Evolutionary conservation across 1,139 yeast species (phyloP), one percentile per base, ranked within the genome.

Genomic region (Suhomyces yuchorum): DNA sequence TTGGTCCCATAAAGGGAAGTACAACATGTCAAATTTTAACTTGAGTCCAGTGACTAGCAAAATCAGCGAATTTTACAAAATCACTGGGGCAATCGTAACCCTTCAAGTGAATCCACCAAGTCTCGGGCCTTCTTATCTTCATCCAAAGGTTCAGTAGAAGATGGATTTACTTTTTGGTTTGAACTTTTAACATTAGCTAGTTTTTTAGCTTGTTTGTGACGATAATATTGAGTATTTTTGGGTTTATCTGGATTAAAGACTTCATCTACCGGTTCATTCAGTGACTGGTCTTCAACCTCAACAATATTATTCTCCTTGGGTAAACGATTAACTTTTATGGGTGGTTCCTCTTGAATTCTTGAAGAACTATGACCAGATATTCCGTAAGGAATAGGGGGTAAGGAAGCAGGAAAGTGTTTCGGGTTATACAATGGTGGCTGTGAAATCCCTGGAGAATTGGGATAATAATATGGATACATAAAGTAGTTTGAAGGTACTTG

Each of bases 71-170:
- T n/a, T n/a, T n/a, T n/a, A n/a, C n/a, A n/a, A n/a, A n/a, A n/a
- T 37, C 39, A 37, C 19, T n/a, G 24, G 30, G 39, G 14, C 8
- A 37, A 23, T 3, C 26, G 30, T 28, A 33, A 18, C 8, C 36
- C 40, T 14, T 20, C 30, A 18, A 68, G 61, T 4, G 71, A 63
- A 36, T 65, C 58, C 1, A 67, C 69, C 54, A 68, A 57, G 11
- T 67, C 69, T 23, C 71, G 54, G 3, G 71, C 71, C 47, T 59
- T 63, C 42, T 65, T 63, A 34, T 66, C 70, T 34, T 67, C 71
- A 44, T 57, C 56, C 26, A 59, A 22, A 6, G 15, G 23, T 15
- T 32, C 37, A 9, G 19, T 8, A 6, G 15, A 9, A 12, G 18
- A 2, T 1, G 35, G 5, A 28, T n/a, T 5, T n/a, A n/a, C 9